These are phyloP conservation scores for Cyclotella choctawhatcheeana DNA, from an alignment of 108 stramenopile genomes.

Conservation along the genomic window DNA sequence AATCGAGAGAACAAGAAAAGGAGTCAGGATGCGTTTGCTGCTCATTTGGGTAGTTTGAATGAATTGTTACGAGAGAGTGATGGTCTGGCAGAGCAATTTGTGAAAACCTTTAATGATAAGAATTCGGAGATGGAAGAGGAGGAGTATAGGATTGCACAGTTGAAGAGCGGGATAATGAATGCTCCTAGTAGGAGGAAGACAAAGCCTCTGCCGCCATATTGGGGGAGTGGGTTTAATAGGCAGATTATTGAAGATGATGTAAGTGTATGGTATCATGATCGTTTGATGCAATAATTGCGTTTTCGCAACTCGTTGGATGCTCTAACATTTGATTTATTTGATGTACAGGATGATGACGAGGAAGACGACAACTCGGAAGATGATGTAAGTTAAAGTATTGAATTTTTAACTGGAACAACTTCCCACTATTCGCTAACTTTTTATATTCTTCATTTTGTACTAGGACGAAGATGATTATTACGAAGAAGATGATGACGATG, in stretches of 20 bases:
- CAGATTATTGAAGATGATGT: constrained; percentile 19
- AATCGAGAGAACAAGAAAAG: constrained; percentile 17
- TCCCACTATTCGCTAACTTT: no score
- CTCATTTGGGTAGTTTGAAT: constrained; percentile 36
- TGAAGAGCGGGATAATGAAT: constrained; percentile 3
- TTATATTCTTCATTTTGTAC: no score
- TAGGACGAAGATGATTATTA: constrained; percentile 30
- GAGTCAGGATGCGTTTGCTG: constrained; percentile 29
- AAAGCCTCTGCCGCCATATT: constrained; percentile 21
- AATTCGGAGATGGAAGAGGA: constrained; percentile 29
- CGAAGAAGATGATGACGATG: constrained; percentile 50
- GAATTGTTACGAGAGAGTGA: constrained; percentile 42
- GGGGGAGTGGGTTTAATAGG: constrained; percentile 41
- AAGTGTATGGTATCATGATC: not conserved
- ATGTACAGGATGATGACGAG: constrained; percentile 13
- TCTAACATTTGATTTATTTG: no score
- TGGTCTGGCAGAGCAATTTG: constrained; percentile 37
- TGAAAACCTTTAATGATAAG: constrained; percentile 36
- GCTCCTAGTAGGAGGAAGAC: constrained; percentile 11
- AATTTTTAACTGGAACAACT: no score
- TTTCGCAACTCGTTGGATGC: not conserved
- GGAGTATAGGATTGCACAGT: not conserved
- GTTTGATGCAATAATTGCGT: not conserved
- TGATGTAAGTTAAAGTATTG: no score
- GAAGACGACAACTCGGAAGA: constrained; percentile 26